Evolutionary conservation across 768 basidiomycete species (phyloP), one percentile per base, ranked within the genome.

Genomic region (Termitomyces bulborhizus): DNA sequence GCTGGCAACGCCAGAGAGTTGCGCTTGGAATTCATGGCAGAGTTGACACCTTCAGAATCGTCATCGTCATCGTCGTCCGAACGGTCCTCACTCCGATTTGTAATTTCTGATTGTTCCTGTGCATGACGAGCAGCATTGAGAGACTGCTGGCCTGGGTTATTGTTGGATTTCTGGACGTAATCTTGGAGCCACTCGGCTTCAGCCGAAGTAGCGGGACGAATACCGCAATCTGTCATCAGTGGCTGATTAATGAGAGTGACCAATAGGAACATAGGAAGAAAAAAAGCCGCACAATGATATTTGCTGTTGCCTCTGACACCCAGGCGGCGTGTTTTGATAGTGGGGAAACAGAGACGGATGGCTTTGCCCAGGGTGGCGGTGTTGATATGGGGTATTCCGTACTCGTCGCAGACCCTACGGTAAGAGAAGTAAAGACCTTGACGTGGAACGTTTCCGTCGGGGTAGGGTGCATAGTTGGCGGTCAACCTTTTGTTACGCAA

Each of bases 401-500:
- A 92, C 71, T 92, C 88, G 73, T 93, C 90, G 71, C 91, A 94
- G 54, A 94, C 85, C 53, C 91, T 78, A 58, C 88, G 82, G 73
- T 95, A 97, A 34, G 93, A 95, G 67, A 92, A 91, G 71, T 95
- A 97, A 49, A 97, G 82, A 6, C 93, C 93, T 66, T 96, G 93
- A 51, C 93, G 85, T 44, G 93, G 90, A 36, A 95, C 93, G 69
- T 94, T 94, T 36, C 92, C 92, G 71, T 93, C 92, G 42, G 89
- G 89, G 69, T 91, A 93, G 12, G 90, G 88, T 4, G 90, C 88
- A 71, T 93, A 94, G 70, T 93, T 93, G 27, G 88, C 89, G 16
- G 85, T 88, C 57, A 93, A 71, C 91, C 91, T 21, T 21, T 21
- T 93, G 57, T 46, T 55, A 24, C 42, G 54, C 43, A 37, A 27